phyloP scores from a whole-genome alignment of 140 eudicot species.

The Oenanthe javanica region DNA sequence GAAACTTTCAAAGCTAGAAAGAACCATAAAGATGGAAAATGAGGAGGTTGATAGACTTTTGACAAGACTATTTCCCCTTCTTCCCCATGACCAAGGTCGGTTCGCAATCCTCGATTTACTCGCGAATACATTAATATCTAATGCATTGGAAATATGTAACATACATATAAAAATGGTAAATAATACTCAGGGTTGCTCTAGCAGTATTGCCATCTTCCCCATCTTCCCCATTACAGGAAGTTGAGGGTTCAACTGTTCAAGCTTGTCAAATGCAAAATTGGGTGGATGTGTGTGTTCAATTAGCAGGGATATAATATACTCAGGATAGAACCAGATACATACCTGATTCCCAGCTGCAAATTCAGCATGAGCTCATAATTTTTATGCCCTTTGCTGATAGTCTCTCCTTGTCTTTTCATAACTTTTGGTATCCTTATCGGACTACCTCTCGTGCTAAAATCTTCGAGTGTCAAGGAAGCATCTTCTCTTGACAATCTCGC shows the following conservation, averaged over 20 bases:
- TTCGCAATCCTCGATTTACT: not conserved
- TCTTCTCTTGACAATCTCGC: slow-evolving; percentile 35
- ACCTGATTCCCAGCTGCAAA: slow-evolving; percentile 96
- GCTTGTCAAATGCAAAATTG: not conserved
- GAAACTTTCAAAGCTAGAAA: not conserved
- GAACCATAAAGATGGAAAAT: not conserved
- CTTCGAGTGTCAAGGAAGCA: slow-evolving; percentile 26
- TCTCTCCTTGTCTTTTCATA: slow-evolving; percentile 77
- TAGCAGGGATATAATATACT: not conserved
- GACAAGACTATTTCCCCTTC: not conserved
- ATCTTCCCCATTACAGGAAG: not conserved
- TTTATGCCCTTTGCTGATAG: slow-evolving; percentile 79
- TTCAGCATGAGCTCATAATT: slow-evolving; percentile 95
- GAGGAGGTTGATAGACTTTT: not conserved
- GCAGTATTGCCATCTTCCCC: not conserved
- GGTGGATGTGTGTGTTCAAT: not conserved
- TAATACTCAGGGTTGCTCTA: not conserved
- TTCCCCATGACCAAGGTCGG: not conserved
- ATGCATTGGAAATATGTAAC: not conserved
- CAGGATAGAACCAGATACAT: not conserved
- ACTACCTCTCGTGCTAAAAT: slow-evolving; percentile 27
- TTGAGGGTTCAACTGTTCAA: not conserved
- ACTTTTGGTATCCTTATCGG: slow-evolving; percentile 56
- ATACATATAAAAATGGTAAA: not conserved
- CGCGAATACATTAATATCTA: not conserved